Percentiles rank a stretch among this genome's conserved stretches.
Evolutionary conservation across 352 stramenopile genomes (phyloP).

Genomic region (Phytophthora litchii): DNA sequence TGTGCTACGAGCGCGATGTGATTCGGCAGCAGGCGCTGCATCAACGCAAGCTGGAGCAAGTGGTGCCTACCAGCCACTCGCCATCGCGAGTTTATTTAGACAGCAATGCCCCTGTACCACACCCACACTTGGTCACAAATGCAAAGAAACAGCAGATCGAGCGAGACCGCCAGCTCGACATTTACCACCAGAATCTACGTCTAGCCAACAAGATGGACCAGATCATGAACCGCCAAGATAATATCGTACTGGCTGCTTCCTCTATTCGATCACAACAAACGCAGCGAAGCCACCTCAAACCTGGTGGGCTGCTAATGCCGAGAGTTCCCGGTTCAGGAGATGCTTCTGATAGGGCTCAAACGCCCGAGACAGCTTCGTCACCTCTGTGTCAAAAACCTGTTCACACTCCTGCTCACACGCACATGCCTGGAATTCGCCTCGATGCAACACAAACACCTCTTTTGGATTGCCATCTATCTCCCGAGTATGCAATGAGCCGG

Average conservation of each 20-base stretch:
- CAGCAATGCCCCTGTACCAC: slow-evolving; percentile 50
- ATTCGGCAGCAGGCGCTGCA: slow-evolving; percentile 63
- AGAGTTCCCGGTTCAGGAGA: background rate
- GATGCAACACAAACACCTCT: slow-evolving; percentile 72
- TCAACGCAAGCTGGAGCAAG: slow-evolving; percentile 65
- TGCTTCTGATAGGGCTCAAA: slow-evolving; percentile 12
- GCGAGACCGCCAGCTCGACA: slow-evolving; percentile 61
- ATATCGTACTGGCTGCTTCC: slow-evolving; percentile 50
- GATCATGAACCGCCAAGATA: slow-evolving; percentile 70
- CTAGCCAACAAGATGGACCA: slow-evolving; percentile 76
- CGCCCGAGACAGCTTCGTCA: slow-evolving; percentile 11
- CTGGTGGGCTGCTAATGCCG: slow-evolving; percentile 9
- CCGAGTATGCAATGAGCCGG: slow-evolving; percentile 57
- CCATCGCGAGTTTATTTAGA: slow-evolving; percentile 68
- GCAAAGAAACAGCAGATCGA: slow-evolving; percentile 69
- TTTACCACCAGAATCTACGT: slow-evolving; percentile 74
- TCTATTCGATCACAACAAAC: slow-evolving; percentile 16
- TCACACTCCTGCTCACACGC: slow-evolving; percentile 57
- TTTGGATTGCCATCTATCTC: slow-evolving; percentile 77
- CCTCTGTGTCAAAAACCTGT: slow-evolving; percentile 28
- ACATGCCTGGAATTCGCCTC: slow-evolving; percentile 75
- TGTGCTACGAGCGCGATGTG: slow-evolving; percentile 85
- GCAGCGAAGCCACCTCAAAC: slow-evolving; percentile 4
- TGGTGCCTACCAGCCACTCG: slow-evolving; percentile 64
- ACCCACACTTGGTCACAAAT: slow-evolving; percentile 56